phyloP scores from a whole-genome alignment of 2,329 filamentous ascomycete species.

The Neocucurbitaria cava region DNA sequence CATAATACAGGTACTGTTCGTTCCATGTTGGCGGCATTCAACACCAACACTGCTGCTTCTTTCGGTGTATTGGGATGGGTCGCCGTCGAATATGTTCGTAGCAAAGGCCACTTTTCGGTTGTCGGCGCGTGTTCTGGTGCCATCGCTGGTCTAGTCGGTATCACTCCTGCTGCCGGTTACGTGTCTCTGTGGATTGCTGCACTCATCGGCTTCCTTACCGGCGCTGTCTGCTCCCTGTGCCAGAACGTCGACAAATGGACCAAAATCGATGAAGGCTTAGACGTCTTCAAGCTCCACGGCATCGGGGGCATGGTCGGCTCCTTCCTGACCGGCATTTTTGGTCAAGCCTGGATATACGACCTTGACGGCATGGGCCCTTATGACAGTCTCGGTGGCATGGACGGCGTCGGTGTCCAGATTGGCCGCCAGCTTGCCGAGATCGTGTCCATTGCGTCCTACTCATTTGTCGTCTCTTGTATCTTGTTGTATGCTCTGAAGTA shows the following conservation, averaged over 20 bases:
- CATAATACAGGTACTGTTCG: constrained; percentile 50
- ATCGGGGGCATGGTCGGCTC: constrained; percentile 65
- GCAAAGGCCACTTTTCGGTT: constrained; percentile 61
- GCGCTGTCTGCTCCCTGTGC: constrained; percentile 57
- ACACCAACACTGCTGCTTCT: constrained; percentile 64
- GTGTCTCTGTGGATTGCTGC: constrained; percentile 62
- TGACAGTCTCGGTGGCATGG: constrained; percentile 57
- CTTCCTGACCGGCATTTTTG: constrained; percentile 66
- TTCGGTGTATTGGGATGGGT: constrained; percentile 64
- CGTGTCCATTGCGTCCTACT: constrained; percentile 60
- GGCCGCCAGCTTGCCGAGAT: constrained; percentile 65
- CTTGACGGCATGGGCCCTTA: constrained; percentile 59
- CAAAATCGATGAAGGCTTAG: constrained; percentile 64
- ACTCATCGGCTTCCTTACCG: constrained; percentile 64
- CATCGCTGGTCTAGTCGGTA: constrained; percentile 65
- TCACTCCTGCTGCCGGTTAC: constrained; percentile 63
- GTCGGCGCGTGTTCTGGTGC: constrained; percentile 65
- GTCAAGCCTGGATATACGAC: constrained; percentile 55
- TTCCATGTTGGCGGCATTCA: constrained; percentile 63
- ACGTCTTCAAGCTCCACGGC: constrained; percentile 67
- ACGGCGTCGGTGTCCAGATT: constrained; percentile 63
- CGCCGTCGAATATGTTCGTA: constrained; percentile 60
- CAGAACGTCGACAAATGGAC: constrained; percentile 63
- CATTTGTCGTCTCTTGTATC: constrained; percentile 60
- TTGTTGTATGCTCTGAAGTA: constrained; percentile 61